Conservation (phyloP, 495 filamentous ascomycete species). For the Bacidia gigantensis region DNA sequence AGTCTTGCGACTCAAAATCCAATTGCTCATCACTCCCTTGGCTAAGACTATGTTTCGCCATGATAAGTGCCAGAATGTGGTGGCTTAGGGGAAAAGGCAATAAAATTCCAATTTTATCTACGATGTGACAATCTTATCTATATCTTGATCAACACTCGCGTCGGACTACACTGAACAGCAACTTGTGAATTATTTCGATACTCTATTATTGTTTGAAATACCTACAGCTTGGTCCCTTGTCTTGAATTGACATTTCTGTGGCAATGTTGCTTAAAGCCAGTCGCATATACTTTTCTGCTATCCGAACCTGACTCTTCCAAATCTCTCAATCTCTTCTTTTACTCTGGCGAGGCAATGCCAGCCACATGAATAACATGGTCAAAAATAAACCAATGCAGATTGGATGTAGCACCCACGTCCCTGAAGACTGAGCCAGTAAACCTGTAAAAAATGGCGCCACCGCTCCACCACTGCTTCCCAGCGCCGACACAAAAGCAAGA, state of each 20-base stretch:
- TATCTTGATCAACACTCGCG: too few relatives aligned
- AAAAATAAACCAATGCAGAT: constrained; percentile 52
- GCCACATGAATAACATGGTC: constrained; percentile 58
- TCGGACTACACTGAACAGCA: too few relatives aligned
- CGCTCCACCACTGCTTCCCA: constrained; percentile 63
- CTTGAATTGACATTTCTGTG: too few relatives aligned
- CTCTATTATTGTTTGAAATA: too few relatives aligned
- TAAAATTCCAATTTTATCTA: too few relatives aligned
- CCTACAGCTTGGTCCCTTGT: too few relatives aligned
- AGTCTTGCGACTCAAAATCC: constrained; percentile 9
- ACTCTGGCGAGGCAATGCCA: constrained; percentile 34
- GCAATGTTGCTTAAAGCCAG: neutral
- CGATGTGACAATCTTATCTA: too few relatives aligned
- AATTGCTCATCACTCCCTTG: neutral
- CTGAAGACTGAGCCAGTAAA: constrained; percentile 50
- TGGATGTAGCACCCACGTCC: constrained; percentile 65
- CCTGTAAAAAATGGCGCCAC: constrained; percentile 64
- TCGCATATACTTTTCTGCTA: neutral
- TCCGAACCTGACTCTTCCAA: neutral
- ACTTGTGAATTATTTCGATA: too few relatives aligned
- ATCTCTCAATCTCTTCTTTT: constrained; percentile 45
- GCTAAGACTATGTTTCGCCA: constrained; percentile 17
- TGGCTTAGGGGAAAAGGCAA: too few relatives aligned
- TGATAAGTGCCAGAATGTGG: neutral
- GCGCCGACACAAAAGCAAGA: constrained; percentile 54